phyloP scores from a whole-genome alignment of 140 eudicot species.

The Anethum foeniculum region DNA sequence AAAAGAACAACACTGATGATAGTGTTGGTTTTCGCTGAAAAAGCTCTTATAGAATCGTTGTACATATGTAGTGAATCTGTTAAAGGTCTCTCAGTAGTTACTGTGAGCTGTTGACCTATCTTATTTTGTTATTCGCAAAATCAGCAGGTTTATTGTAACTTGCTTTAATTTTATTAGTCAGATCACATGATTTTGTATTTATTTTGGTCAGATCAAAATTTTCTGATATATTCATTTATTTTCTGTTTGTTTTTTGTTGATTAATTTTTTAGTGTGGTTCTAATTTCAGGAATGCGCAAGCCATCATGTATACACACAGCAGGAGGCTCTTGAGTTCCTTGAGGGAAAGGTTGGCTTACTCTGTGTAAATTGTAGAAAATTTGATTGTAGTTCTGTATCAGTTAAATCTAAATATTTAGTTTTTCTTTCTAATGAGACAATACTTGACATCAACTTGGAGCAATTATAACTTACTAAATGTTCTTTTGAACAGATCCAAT shows the following conservation, averaged over 20 bases:
- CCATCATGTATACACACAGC: slow-evolving; percentile 50
- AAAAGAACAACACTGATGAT: neutral
- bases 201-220: neutral
- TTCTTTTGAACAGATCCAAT: neutral
- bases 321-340: slow-evolving; percentile 70
- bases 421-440: neutral
- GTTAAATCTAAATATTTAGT: neutral
- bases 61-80: neutral
- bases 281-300: slow-evolving; percentile 67
- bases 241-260: neutral
- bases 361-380: neutral
- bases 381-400: slow-evolving; percentile 10
- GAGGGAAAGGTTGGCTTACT: slow-evolving; percentile 47
- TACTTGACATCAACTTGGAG: neutral
- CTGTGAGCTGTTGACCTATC: neutral
- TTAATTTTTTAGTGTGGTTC: neutral
- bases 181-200: neutral
- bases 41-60: neutral
- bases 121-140: neutral
- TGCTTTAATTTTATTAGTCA: neutral
- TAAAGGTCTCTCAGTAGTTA: neutral
- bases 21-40: neutral
- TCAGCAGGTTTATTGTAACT: neutral
- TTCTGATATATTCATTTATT: neutral
- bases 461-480: neutral